phyloP scores from a whole-genome alignment of 2,329 filamentous ascomycete species.

The Claviceps sp. region DNA sequence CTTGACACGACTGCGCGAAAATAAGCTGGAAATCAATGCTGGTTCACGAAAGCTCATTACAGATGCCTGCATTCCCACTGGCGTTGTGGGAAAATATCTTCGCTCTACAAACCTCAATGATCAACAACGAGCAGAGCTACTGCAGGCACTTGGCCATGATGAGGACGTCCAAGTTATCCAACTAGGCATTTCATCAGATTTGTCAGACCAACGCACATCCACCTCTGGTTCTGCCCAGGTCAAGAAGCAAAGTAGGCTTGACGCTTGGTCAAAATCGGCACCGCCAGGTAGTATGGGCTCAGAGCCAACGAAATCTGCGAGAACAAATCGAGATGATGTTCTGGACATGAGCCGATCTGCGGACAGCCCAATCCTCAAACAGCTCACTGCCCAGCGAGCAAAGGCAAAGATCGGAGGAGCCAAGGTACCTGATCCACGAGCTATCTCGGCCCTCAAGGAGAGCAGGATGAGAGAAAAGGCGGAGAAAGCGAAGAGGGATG shows the following conservation, averaged over 20 bases:
- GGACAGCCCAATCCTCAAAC: conserved; percentile 33
- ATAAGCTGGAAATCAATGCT: conserved; percentile 55
- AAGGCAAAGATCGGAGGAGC: conserved; percentile 15
- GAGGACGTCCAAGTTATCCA: conserved; percentile 39
- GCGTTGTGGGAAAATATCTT: conserved; percentile 36
- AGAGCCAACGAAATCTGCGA: conserved; percentile 12
- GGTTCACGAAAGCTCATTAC: conserved; percentile 47
- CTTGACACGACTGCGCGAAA: conserved; percentile 65
- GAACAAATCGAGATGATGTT: conserved; percentile 33
- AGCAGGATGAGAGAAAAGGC: conserved; percentile 63
- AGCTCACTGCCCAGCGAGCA: conserved; percentile 26
- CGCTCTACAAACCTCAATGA: conserved; percentile 68
- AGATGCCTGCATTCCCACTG: conserved; percentile 49
- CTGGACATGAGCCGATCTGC: conserved; percentile 32
- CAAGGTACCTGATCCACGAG: conserved; percentile 22
- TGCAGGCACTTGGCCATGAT: conserved; percentile 46
- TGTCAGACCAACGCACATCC: conserved; percentile 8
- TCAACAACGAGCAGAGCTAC: conserved; percentile 73
- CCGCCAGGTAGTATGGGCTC: conserved; percentile 13
- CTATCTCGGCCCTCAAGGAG: conserved; percentile 43
- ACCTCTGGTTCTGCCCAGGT: conserved; percentile 19
- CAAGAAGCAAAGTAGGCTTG: conserved; percentile 47
- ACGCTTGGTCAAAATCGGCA: conserved; percentile 46
- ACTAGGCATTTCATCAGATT: conserved; percentile 19
- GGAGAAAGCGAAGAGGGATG: conserved; percentile 59